phyloP scores from a whole-genome alignment of 129 eudicot genomes.

The Escallonia rubra region DNA sequence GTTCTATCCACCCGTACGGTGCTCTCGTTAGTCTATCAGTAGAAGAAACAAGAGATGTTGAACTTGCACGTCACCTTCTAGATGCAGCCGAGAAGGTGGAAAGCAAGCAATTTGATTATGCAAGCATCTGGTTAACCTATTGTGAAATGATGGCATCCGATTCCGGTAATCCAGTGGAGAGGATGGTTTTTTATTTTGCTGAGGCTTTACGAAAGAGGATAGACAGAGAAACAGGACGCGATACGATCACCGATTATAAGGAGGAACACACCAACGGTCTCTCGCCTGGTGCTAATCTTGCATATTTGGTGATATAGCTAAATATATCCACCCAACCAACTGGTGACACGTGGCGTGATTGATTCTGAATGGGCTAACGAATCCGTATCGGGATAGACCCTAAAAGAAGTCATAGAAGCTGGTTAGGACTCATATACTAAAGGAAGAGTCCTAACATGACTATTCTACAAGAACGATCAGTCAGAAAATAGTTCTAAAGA shows the following conservation, averaged over 20 bases:
- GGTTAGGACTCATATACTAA: too few species aligned
- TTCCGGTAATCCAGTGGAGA: conserved; percentile 45
- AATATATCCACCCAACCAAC: too few species aligned
- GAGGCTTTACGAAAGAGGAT: conserved; percentile 40
- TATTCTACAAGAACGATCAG: too few species aligned
- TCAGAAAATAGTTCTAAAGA: too few species aligned
- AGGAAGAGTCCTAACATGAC: too few species aligned
- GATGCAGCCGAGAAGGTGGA: conserved; percentile 54
- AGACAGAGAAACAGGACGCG: conserved; percentile 34
- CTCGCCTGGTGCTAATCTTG: conserved; percentile 20
- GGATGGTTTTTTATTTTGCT: conserved; percentile 40
- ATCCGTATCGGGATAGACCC: too few species aligned
- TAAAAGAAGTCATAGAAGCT: too few species aligned
- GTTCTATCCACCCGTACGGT: too few species aligned
- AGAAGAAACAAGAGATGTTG: conserved; percentile 47
- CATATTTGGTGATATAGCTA: too few species aligned
- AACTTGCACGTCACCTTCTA: conserved; percentile 53
- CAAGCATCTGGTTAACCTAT: conserved; percentile 28
- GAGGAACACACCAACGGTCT: conserved; percentile 12
- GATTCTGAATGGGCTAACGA: too few species aligned
- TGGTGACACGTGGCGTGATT: too few species aligned
- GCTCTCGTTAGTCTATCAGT: conserved; percentile 27
- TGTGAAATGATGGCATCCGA: conserved; percentile 41
- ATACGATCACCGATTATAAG: background rate
- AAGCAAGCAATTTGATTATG: conserved; percentile 36